Evolutionary conservation across 2,329 filamentous ascomycete genomes (phyloP).

Genomic region (Hortaea sp.): DNA sequence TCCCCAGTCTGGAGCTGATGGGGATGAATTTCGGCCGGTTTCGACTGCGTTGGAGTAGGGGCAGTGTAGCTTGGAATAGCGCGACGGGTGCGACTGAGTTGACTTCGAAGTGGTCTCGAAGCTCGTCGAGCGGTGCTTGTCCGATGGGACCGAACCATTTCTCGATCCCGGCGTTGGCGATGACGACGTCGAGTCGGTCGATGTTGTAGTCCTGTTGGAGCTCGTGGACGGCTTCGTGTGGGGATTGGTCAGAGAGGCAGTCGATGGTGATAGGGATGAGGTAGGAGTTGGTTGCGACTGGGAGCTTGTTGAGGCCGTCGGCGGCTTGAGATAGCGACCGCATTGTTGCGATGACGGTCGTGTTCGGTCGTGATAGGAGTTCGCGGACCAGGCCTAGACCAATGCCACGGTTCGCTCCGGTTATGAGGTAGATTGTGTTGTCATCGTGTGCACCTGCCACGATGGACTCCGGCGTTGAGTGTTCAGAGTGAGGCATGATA

Average conservation of each 20-base stretch:
- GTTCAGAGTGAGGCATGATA: too few relatives aligned
- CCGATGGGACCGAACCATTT: neutral
- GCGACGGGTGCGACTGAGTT: neutral
- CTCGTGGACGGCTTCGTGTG: too few relatives aligned
- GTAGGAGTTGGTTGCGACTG: too few relatives aligned
- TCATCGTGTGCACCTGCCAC: neutral
- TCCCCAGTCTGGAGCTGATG: neutral
- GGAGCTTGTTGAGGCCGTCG: too few relatives aligned
- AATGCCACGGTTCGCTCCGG: neutral
- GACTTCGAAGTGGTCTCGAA: neutral
- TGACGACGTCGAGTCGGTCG: conserved; percentile 23
- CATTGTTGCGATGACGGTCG: too few relatives aligned
- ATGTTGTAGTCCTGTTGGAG: neutral
- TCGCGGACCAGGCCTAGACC: neutral
- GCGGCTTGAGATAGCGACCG: too few relatives aligned
- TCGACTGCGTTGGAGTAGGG: neutral
- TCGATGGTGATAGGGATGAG: too few relatives aligned
- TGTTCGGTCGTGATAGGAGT: neutral
- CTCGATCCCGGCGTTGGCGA: conserved; percentile 16
- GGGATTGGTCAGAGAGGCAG: too few relatives aligned
- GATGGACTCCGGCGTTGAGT: too few relatives aligned
- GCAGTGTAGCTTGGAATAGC: neutral
- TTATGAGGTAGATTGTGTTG: neutral
- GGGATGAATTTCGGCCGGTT: neutral
- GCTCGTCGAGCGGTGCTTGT: neutral